Percentiles rank a stretch among this genome's conserved stretches.
Evolutionary conservation across 1,284 basidiomycete species (phyloP).

Genomic region (Schizopora paradoxa): DNA sequence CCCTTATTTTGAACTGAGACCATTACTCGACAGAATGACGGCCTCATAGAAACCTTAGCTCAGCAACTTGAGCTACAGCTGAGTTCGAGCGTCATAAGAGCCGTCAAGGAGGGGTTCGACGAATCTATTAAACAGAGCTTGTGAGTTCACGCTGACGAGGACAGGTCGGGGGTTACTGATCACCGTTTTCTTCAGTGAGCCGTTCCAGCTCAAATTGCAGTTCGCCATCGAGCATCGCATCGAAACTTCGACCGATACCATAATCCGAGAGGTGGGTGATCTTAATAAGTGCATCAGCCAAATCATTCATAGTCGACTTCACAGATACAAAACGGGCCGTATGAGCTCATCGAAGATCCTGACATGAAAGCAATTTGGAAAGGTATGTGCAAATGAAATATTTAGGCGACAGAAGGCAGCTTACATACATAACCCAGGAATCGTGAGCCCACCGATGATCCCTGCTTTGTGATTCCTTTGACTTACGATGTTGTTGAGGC

Average conservation of each 20-base stretch:
- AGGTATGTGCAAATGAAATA: not conserved
- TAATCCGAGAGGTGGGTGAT: slow-evolving; percentile 13
- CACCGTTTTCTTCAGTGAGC: slow-evolving; percentile 5
- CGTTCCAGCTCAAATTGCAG: slow-evolving; percentile 17
- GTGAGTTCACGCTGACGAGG: slow-evolving; percentile 3
- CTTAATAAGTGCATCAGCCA: not conserved
- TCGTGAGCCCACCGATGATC: not conserved
- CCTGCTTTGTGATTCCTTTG: not conserved
- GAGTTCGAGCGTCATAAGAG: slow-evolving; percentile 8
- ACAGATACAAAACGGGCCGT: slow-evolving; percentile 18
- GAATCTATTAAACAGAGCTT: slow-evolving; percentile 15
- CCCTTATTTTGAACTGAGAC: no score
- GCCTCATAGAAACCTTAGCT: slow-evolving; percentile 14
- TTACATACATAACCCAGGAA: not conserved
- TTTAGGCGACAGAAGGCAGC: not conserved
- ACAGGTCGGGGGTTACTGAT: not conserved
- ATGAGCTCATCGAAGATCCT: slow-evolving; percentile 19
- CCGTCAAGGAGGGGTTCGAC: slow-evolving; percentile 12
- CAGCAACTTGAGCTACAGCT: slow-evolving; percentile 11
- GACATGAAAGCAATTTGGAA: slow-evolving; percentile 16
- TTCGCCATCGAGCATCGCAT: slow-evolving; percentile 18
- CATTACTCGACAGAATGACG: slow-evolving; percentile 15
- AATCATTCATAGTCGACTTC: not conserved
- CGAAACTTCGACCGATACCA: slow-evolving; percentile 17
- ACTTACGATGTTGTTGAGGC: slow-evolving; percentile 9